Evolutionary conservation across 495 filamentous ascomycete genomes (phyloP).

Genomic region (Tuber borchii): DNA sequence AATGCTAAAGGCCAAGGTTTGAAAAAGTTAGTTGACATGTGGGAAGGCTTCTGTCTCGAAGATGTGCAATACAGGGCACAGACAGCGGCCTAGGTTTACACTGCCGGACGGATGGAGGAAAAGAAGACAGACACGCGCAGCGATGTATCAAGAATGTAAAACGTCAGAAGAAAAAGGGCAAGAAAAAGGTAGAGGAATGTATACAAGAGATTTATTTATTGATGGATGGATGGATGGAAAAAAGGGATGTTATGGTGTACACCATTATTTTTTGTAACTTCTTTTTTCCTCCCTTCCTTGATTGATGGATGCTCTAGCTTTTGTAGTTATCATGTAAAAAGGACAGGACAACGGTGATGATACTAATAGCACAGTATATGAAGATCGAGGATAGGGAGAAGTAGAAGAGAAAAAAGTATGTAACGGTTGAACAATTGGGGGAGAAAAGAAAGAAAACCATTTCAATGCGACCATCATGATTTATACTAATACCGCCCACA

Average conservation of each 20-base stretch:
- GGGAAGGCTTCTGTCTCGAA: background rate
- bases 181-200: background rate
- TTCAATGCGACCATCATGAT: conserved; percentile 37
- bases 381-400: background rate
- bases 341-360: background rate
- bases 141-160: conserved; percentile 1
- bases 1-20: background rate
- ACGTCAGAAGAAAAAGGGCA: background rate
- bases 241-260: background rate
- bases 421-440: conserved; percentile 6
- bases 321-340: background rate
- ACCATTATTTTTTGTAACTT: background rate
- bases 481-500: conserved; percentile 33
- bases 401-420: conserved; percentile 11
- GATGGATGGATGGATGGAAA: background rate
- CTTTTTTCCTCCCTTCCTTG: background rate
- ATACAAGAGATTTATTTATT: background rate
- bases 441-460: conserved; percentile 10
- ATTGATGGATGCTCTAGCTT: background rate
- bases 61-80: background rate
- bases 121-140: conserved; percentile 8
- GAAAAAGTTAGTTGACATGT: background rate
- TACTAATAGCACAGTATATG: background rate
- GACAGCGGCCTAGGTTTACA: background rate
- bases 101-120: background rate